phyloP scores from a whole-genome alignment of 306 rosid genomes.

The Trifolium fragiferum region DNA sequence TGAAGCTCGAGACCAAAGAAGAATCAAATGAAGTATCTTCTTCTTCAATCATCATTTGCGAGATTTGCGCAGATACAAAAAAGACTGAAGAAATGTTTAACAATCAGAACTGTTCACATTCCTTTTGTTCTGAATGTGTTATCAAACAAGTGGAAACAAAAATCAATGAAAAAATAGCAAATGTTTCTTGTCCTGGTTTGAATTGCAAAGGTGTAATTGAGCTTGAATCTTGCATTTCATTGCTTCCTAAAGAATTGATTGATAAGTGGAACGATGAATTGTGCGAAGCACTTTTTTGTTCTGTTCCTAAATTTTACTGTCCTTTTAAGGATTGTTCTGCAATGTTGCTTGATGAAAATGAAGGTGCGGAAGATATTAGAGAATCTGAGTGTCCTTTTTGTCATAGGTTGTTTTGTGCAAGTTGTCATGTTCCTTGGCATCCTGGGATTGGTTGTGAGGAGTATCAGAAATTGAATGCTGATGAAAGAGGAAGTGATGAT shows the following conservation, averaged over 20 bases:
- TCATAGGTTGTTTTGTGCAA: constrained; percentile 63
- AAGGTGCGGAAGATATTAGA: constrained; percentile 14
- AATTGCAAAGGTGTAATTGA: constrained; percentile 48
- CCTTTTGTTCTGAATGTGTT: neutral
- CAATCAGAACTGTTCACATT: neutral
- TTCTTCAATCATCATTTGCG: neutral
- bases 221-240: constrained; percentile 47
- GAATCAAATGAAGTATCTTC: neutral
- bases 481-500: constrained; percentile 53
- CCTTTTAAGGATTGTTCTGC: constrained; percentile 69
- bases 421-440: constrained; percentile 72
- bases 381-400: constrained; percentile 64
- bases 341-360: constrained; percentile 35
- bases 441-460: constrained; percentile 49
- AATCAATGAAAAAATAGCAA: constrained; percentile 37
- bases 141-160: neutral
- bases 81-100: neutral
- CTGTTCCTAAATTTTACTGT: constrained; percentile 48
- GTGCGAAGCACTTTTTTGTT: constrained; percentile 44
- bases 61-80: neutral
- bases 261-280: constrained; percentile 55
- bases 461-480: constrained; percentile 42
- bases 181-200: constrained; percentile 55
- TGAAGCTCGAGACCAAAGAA: neutral
- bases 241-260: constrained; percentile 48